Evolutionary conservation across 2,329 filamentous ascomycete species (phyloP), one percentile per base, ranked within the genome.

Genomic region (Madurella fahalii): DNA sequence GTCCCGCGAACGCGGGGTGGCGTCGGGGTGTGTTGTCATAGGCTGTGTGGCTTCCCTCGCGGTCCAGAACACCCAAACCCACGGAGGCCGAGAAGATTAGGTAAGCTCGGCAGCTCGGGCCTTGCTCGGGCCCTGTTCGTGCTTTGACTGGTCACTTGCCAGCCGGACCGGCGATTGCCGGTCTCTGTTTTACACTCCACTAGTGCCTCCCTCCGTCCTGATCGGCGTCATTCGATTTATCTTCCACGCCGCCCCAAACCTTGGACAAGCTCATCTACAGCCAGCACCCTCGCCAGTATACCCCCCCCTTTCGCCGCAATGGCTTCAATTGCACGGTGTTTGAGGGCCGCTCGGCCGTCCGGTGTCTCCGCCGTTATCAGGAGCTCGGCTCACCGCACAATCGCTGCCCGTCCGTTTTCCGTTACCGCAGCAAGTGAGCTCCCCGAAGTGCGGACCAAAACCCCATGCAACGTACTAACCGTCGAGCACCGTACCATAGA

Each of bases 241-340:
- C 49, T 50, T 43, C 17, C 16, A 30, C n/a, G 47, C 37, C 12
- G 40, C 42, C 16, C 37, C 40, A 45, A 20, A 40, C 30, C 43
- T 43, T 40, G 37, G 37, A 46, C 47, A 25, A 43, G 43, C 44
- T 42, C 45, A 40, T 39, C 47, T n/a, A 39, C 34, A 55, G 41
- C 50, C 13, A 25, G 12, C 50, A 49, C 8, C 16, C 40, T 46
- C 48, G n/a, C 40, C 47, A 47, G 9, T 40, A 45, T 32, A 46
- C 49, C n/a, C 34, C 46, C 40, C 32, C 16, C 25, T 25, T 52
- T 44, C 32, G 47, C 56, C 67, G 72, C 67, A 71, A 84, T 84
- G 81, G 80, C 82, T 62, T 84, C 82, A 73, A 79, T 86, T 72
- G 77, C 78, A 67, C 77, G 80, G 64, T 77, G 76, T 68, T 68